Percentiles rank a stretch among this genome's conserved stretches.
Evolutionary conservation across 2,329 filamentous ascomycete genomes (phyloP).

Genomic region (Sporothrix pseudoabietina): DNA sequence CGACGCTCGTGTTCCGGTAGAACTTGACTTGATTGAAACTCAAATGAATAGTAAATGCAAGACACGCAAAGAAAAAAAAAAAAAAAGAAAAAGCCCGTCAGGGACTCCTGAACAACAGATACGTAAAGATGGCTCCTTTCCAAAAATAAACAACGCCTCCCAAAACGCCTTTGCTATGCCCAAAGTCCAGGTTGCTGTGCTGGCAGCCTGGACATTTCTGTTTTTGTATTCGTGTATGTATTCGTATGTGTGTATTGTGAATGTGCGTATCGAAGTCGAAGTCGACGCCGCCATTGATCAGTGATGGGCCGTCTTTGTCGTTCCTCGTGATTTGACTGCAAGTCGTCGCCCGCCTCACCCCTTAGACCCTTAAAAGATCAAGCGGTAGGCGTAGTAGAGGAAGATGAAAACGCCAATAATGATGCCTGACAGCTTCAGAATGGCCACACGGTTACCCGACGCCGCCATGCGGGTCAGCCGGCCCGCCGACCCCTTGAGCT

Average conservation of each 20-base stretch:
- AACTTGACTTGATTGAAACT: background rate
- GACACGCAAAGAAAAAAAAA: background rate
- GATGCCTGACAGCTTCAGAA: conserved; percentile 86
- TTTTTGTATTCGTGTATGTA: background rate
- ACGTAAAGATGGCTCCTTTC: background rate
- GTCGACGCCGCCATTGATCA: background rate
- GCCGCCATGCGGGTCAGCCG: conserved; percentile 88
- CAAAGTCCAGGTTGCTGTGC: background rate
- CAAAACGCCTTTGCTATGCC: conserved; percentile 34
- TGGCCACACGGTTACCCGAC: conserved; percentile 85
- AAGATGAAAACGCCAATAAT: conserved; percentile 72
- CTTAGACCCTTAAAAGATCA: conserved; percentile 56
- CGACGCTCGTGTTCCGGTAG: background rate
- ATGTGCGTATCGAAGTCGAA: background rate
- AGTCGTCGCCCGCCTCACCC: background rate
- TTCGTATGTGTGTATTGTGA: background rate
- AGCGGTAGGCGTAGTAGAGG: conserved; percentile 71
- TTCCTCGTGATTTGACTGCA: background rate
- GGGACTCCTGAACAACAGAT: background rate
- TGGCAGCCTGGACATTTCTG: background rate
- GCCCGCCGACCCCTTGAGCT: conserved; percentile 79
- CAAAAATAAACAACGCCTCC: conserved; percentile 16
- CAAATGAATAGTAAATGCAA: background rate
- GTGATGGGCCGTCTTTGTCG: background rate
- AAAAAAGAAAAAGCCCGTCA: background rate